Conservation (phyloP, 2,329 filamentous ascomycete species). For the Botryotinia globosa region DNA sequence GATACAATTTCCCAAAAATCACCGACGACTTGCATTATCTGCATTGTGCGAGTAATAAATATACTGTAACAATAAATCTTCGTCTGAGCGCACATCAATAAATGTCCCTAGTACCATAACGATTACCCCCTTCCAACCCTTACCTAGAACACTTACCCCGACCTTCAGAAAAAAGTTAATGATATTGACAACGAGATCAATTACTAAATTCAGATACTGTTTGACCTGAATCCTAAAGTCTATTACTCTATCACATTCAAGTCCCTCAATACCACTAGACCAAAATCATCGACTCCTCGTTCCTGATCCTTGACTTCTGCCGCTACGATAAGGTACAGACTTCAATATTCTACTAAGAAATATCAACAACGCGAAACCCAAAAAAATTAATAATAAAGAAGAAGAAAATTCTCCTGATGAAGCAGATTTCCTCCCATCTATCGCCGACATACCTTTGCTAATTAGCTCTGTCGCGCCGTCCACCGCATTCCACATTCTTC, state of each 20-base stretch:
- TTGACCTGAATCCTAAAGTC: neutral
- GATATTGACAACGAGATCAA: slow-evolving; percentile 9
- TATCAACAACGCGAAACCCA: neutral
- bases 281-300: neutral
- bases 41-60: too few species aligned
- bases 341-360: neutral
- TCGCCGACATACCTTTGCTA: slow-evolving; percentile 14
- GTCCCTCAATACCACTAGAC: neutral
- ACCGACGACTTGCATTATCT: neutral
- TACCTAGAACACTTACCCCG: slow-evolving; percentile 6
- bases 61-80: neutral
- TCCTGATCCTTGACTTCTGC: neutral
- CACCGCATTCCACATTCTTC: slow-evolving; percentile 14
- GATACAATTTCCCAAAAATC: neutral
- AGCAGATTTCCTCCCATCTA: slow-evolving; percentile 3
- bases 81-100: neutral
- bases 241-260: neutral
- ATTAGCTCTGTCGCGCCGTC: neutral
- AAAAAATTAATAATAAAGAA: neutral
- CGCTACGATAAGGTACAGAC: neutral
- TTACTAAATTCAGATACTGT: neutral
- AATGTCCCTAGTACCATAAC: neutral
- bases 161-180: slow-evolving; percentile 1
- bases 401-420: slow-evolving; percentile 3
- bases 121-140: slow-evolving; percentile 12